Evolutionary conservation across 202 grass and related monocot genomes (phyloP), one percentile per base, ranked within the genome.

Genomic region (Panicum hallii): DNA sequence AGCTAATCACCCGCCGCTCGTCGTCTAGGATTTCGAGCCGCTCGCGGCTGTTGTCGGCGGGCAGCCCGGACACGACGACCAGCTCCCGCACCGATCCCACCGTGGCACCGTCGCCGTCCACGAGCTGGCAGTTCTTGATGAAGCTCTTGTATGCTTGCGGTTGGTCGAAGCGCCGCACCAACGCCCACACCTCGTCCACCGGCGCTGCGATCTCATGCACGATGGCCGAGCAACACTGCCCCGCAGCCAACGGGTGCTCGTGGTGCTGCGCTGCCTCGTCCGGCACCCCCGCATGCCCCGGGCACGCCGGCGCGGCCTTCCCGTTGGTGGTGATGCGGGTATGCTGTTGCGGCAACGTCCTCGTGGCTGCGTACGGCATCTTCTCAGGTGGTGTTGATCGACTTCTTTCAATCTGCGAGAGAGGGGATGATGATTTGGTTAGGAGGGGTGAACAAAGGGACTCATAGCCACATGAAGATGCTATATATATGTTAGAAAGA

Each of bases 11-110:
- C 74, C 89, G 89, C 0, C 80, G 85, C 36, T 84, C 89, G 82
- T 96, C 89, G 80, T 96, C 94, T 8, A 91, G 84, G 69, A 93
- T 61, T 87, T 96, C 91, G 2, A 96, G 94, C 47, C 94, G 78
- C 77, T 93, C 93, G 36, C 82, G 90, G 81, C 93, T 96, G 40
- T 12, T 74, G 1, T 10, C 42, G 43, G 89, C 94, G 0, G 94
- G 94, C 6, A 94, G 79, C 1, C 92, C 87, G 9, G 92, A 88
- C 8, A 90, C 77, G 20, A 94, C 78, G 43, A 49, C 34, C n/a
- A 96, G 75, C 83, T 96, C 91, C 48, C 91, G 84, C 5, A 90
- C 86, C 4, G 91, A 89, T 0, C 94, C 94, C 13, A 91, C 91
- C 63, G 52, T 47, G 32, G 75, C 60, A 9, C 94, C 91, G 26